Evolutionary conservation across 2,329 filamentous ascomycete genomes (phyloP).

Genomic region (Daldinia eschscholtzii): DNA sequence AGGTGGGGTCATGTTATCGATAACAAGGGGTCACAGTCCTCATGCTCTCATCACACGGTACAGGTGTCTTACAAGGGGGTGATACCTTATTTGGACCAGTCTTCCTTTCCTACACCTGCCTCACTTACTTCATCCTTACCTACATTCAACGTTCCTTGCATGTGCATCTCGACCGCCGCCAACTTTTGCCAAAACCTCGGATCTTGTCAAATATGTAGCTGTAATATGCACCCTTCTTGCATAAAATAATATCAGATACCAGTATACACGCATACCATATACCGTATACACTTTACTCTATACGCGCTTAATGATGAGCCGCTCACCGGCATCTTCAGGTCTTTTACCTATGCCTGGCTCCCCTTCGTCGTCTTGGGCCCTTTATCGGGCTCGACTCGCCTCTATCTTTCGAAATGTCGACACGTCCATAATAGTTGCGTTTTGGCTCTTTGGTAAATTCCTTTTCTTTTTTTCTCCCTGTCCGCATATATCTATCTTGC

Average conservation of each 20-base stretch:
- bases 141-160: background rate
- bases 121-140: too few relatives aligned
- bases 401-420: conserved; percentile 76
- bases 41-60: background rate
- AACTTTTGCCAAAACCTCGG: background rate
- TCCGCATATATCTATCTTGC: background rate
- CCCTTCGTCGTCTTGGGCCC: conserved; percentile 76
- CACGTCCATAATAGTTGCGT: conserved; percentile 79
- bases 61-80: background rate
- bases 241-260: too few relatives aligned
- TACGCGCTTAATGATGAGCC: conserved; percentile 34
- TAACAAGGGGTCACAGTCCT: background rate
- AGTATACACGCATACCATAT: background rate
- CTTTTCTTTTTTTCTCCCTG: background rate
- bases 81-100: background rate
- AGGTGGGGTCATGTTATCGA: background rate
- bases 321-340: conserved; percentile 47
- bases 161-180: background rate
- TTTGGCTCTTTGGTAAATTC: conserved; percentile 90
- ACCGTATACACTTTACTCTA: background rate
- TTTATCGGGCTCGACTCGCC: conserved; percentile 75
- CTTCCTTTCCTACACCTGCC: background rate
- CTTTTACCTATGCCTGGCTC: conserved; percentile 70
- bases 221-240: background rate
- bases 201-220: background rate